Base-by-base conservation (phyloP, 2,329 filamentous ascomycete species). In the Ophiocordyceps camponoti-saundersi region DNA sequence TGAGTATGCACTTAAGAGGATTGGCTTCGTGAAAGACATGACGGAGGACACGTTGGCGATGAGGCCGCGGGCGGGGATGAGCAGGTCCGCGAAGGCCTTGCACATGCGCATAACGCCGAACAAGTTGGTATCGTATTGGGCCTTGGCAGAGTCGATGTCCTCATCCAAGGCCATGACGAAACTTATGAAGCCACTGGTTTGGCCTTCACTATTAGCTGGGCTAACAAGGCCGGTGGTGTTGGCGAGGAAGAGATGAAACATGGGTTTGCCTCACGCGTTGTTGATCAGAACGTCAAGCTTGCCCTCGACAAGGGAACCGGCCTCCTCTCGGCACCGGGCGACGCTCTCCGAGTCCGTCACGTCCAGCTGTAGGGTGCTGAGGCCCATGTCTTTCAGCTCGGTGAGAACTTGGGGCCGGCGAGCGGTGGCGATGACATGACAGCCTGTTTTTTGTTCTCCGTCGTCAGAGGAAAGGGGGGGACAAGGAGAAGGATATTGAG, bases 281-380 rank as follows among this genome's bases (percentile, higher is more conserved):
- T 78, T 79, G 44, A 79, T 66, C 18, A 79, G 70, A 43, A 78
- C 68, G 51, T 79, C 74, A 6, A 79, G 67, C 44, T 61, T 69
- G 15, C 73, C 73, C 10, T 65, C 65, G 2, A 71, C 76, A 44
- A 77, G 58, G 13, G 64, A 56, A 12, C 61, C 53, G 13, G 77
- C 69, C 46, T 70, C 63, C 3, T 61, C 61, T 47, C 67, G 69
- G 53, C 70, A 73, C 41, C 58, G 56, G 18, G 62, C 64, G 56
- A 79, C 73, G 51, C 72, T 77, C 22, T 67, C 63, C 18, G 61
- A 55, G 20, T 67, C 63, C 26, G 73, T 77, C 29, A 79, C 74
- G 48, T 79, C 75, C 12, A 78, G 67, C 30, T 63, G 54, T 10
- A 78, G 52, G 16, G 66, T 64, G 48, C 65, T 71, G 59, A 77